A percentile compares a stretch with the other conserved stretches of the same genome.
phyloP scores from a whole-genome alignment of 371 early-diverging fungal species.

The Caulochytrium protostelioides region DNA sequence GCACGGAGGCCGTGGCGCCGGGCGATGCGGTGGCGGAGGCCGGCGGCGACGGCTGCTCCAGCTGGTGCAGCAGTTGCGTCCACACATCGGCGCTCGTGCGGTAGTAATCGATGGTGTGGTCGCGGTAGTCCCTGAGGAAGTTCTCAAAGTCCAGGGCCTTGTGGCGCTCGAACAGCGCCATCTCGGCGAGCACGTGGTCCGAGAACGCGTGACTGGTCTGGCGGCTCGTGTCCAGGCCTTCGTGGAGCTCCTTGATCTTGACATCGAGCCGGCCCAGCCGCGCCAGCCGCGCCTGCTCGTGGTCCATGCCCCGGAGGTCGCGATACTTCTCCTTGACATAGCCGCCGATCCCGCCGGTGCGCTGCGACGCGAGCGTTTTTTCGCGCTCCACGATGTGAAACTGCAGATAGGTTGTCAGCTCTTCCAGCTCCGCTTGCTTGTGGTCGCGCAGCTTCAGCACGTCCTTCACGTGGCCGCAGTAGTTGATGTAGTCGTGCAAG shows the following conservation, averaged over 20 bases:
- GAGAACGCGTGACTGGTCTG: constrained; percentile 51
- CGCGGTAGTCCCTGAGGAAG: constrained; percentile 41
- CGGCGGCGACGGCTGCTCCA: too few species aligned
- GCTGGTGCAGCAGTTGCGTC: constrained; percentile 63
- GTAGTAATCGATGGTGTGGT: constrained; percentile 59
- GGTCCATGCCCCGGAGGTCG: constrained; percentile 71
- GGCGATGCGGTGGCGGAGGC: too few species aligned
- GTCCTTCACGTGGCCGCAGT: constrained; percentile 66
- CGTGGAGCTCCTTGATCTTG: constrained; percentile 57
- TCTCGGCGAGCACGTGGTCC: constrained; percentile 55
- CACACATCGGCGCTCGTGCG: constrained; percentile 61
- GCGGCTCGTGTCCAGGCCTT: constrained; percentile 49
- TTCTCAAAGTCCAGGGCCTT: constrained; percentile 63
- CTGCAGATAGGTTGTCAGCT: constrained; percentile 49
- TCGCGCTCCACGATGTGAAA: constrained; percentile 19
- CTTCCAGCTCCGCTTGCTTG: constrained; percentile 83
- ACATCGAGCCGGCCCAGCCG: constrained; percentile 45
- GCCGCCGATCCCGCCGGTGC: constrained; percentile 36
- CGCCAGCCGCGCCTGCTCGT: constrained; percentile 53
- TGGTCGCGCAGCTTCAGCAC: constrained; percentile 65
- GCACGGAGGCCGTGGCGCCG: too few species aligned
- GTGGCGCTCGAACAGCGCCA: constrained; percentile 44
- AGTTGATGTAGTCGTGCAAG: constrained; percentile 62
- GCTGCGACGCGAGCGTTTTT: constrained; percentile 30
- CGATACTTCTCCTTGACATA: constrained; percentile 70